Conservation (phyloP, 179 eudicot genomes). For the Heliamphora pulchella region DNA sequence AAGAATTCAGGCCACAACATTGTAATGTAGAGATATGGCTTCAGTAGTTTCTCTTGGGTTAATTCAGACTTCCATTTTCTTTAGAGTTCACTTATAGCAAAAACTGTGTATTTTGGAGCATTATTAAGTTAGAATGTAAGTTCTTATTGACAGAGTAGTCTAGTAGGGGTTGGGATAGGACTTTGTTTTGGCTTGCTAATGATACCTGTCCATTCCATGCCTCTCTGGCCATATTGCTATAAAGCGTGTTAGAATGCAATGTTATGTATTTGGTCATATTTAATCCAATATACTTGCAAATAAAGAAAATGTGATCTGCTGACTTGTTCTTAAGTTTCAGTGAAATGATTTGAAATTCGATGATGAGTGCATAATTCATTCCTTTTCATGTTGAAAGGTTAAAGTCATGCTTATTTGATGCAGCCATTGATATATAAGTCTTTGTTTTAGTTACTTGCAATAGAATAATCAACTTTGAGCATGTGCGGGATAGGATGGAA, state of each 20-base stretch:
- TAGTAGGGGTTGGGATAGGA: background rate
- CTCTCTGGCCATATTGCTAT: background rate
- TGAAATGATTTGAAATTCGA: background rate
- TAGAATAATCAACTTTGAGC: background rate
- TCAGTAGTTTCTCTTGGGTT: too few species aligned
- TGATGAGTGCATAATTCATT: background rate
- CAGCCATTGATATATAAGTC: background rate
- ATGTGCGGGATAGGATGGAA: background rate
- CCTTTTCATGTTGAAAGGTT: background rate
- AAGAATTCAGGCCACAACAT: background rate
- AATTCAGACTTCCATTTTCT: background rate
- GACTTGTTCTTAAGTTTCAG: background rate
- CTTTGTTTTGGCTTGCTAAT: background rate
- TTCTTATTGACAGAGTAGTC: background rate
- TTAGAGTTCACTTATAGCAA: background rate
- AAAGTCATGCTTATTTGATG: background rate
- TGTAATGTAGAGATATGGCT: conserved; percentile 6
- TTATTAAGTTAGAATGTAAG: conserved; percentile 2
- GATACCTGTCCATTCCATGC: background rate
- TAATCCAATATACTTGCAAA: background rate
- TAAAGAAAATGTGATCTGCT: background rate
- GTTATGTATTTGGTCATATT: background rate
- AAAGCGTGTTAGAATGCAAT: background rate
- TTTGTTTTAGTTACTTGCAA: background rate
- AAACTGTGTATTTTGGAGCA: background rate